A percentile compares a stretch with the other conserved stretches of the same genome.
Evolutionary conservation across 495 filamentous ascomycete genomes (phyloP).

Genomic region (Neurospora tetrasperma): DNA sequence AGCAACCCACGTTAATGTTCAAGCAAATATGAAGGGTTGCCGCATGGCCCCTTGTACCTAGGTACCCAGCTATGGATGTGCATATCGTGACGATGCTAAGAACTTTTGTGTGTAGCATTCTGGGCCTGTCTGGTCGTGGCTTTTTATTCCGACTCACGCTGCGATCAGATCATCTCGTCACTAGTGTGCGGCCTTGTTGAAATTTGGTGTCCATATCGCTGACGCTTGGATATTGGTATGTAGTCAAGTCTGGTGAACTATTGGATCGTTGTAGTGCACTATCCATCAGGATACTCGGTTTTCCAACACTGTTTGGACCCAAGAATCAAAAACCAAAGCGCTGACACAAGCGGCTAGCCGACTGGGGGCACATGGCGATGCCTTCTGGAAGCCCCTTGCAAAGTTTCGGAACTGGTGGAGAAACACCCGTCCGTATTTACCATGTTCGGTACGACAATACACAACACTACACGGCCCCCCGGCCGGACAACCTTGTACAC

Average conservation of each 20-base stretch:
- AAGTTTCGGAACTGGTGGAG: not conserved
- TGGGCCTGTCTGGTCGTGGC: not conserved
- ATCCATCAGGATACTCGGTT: not conserved
- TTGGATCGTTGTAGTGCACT: too few relatives aligned
- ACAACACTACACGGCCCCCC: not conserved
- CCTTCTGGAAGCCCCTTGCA: not conserved
- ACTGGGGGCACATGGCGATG: not conserved
- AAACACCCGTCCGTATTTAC: not conserved
- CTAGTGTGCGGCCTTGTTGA: not conserved
- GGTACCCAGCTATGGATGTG: too few relatives aligned
- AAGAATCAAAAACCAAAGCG: not conserved
- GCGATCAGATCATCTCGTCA: not conserved
- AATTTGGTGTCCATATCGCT: not conserved
- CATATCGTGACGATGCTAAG: not conserved
- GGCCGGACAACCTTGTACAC: not conserved
- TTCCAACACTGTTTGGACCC: not conserved
- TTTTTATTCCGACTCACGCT: not conserved
- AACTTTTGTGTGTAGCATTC: not conserved
- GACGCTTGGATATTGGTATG: not conserved
- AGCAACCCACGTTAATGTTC: not conserved
- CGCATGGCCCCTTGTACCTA: not conserved
- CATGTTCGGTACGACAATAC: not conserved
- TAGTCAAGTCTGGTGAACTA: too few relatives aligned
- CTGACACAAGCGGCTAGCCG: not conserved
- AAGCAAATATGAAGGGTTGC: not conserved